Conservation (phyloP, 2,329 filamentous ascomycete genomes). For the Aspergillus sp. region DNA sequence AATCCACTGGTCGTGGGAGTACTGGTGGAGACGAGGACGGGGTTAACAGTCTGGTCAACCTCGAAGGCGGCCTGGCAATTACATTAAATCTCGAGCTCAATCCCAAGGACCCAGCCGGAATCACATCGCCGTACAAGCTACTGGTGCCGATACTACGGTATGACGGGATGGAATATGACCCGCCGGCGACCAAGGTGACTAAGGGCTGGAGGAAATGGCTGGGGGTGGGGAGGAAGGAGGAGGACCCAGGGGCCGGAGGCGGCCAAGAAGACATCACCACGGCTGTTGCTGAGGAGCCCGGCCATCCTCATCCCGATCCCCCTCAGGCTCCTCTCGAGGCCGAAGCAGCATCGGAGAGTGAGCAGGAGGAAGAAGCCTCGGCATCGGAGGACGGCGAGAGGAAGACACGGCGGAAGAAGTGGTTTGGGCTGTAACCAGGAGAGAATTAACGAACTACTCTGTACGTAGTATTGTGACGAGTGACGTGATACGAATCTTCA, state of each 20-base stretch:
- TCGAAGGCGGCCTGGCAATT: constrained; percentile 78
- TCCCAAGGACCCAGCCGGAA: constrained; percentile 74
- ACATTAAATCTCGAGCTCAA: constrained; percentile 84
- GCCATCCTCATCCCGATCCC: too few species aligned
- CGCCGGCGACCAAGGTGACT: constrained; percentile 24
- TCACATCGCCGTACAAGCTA: constrained; percentile 78
- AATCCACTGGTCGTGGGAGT: constrained; percentile 44
- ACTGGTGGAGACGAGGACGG: constrained; percentile 36
- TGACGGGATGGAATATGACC: constrained; percentile 35
- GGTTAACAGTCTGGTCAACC: constrained; percentile 55
- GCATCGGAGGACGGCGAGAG: constrained; percentile 9
- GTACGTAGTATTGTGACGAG: not conserved
- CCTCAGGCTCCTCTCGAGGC: too few species aligned
- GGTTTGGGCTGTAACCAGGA: constrained; percentile 19
- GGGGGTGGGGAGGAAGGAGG: constrained; percentile 18
- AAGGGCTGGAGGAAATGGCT: constrained; percentile 36
- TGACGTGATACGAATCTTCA: too few species aligned
- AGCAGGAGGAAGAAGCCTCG: constrained; percentile 3
- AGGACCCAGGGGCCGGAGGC: too few species aligned
- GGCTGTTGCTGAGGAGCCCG: too few species aligned
- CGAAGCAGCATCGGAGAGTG: not conserved
- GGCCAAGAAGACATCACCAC: too few species aligned
- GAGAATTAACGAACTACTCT: not conserved
- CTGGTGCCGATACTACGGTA: constrained; percentile 68
- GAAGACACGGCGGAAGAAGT: constrained; percentile 21